Base-by-base conservation (phyloP, 768 basidiomycete genomes). In the Termitomyces heimii region DNA sequence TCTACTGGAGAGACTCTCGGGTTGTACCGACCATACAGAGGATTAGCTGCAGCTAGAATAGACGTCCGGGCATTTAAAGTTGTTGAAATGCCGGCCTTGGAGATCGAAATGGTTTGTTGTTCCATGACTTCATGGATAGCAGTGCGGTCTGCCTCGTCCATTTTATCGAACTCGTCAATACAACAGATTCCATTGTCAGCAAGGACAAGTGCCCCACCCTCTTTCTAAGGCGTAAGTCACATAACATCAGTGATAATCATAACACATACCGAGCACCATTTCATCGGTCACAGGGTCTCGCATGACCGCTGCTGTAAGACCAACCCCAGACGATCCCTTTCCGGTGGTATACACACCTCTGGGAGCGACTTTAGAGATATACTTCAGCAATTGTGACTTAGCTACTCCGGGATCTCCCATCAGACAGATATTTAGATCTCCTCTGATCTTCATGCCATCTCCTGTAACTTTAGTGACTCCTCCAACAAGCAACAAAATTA, bases 41-140 rank as follows among this genome's bases (percentile, higher is more conserved):
- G 97, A 71, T 99, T 99, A 56, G 97, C 97, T 12, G 97, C 97
- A 3, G 97, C 97, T 14, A 99, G 84, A 67, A 99, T 92, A 8
- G 97, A 98, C 2, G 96, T 96, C 52, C 97, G 87, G 26, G 97
- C 97, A 66, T 98, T 98, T 47, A 99, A 80, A 1, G 97, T 98
- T 8, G 97, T 99, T 9, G 96, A 95, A 68, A 99, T 99, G 24
- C 97, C 97, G 5, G 97, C 97, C 73, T 98, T 99, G 43, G 97
- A 97, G 61, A 99, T 99, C 3, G 96, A 98, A 56, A 99, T 98
- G 0, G 97, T 99, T 74, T 99, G 97, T 71, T 98, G 97, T 73
- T 98, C 96, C 97, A 99, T 99, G 59, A 99, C 97, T 80, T 99
- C 97, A 75, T 99, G 97, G 60, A 99, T 98, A 14, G 97, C 93